Conservation (phyloP, 192 early-diverging fungal species). For the Gaertneriomyces semiglobifer region DNA sequence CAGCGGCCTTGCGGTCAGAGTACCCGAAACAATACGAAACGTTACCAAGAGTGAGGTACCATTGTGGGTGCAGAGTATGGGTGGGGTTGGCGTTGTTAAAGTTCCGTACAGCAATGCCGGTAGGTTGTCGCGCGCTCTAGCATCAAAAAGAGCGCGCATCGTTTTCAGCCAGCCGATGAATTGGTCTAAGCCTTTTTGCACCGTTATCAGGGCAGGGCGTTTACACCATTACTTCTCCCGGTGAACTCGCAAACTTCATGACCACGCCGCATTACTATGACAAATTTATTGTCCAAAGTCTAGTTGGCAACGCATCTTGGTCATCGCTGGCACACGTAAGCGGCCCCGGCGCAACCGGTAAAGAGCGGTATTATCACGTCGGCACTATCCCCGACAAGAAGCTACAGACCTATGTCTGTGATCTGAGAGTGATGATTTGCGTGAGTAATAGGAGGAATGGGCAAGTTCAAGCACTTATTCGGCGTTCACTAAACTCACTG, state of each 20-base stretch:
- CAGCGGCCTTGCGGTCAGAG: slow-evolving; percentile 64
- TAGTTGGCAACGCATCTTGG: slow-evolving; percentile 86
- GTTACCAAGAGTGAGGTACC: slow-evolving; percentile 77
- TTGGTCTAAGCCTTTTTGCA: background rate
- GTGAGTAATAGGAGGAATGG: too few relatives aligned
- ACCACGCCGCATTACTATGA: slow-evolving; percentile 75
- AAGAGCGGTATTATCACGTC: slow-evolving; percentile 84
- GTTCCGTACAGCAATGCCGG: slow-evolving; percentile 86
- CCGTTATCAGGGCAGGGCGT: slow-evolving; percentile 69
- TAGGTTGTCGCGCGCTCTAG: slow-evolving; percentile 21
- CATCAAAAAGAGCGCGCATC: background rate
- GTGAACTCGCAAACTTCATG: slow-evolving; percentile 73
- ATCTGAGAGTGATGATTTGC: slow-evolving; percentile 80
- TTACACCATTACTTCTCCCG: slow-evolving; percentile 78
- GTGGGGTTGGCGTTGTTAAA: slow-evolving; percentile 79
- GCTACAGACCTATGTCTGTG: slow-evolving; percentile 78
- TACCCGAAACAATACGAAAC: slow-evolving; percentile 84
- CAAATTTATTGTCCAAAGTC: slow-evolving; percentile 87
- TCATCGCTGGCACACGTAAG: slow-evolving; percentile 51
- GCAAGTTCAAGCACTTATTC: too few relatives aligned
- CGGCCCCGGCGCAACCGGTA: slow-evolving; percentile 25
- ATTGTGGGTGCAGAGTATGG: slow-evolving; percentile 77
- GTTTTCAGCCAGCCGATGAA: background rate
- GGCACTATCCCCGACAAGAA: slow-evolving; percentile 90
- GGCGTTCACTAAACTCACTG: too few relatives aligned